A percentile compares a stretch with the other conserved stretches of the same genome.
Conservation (phyloP, 2,329 filamentous ascomycete species). For the Lachnellula suecica region DNA sequence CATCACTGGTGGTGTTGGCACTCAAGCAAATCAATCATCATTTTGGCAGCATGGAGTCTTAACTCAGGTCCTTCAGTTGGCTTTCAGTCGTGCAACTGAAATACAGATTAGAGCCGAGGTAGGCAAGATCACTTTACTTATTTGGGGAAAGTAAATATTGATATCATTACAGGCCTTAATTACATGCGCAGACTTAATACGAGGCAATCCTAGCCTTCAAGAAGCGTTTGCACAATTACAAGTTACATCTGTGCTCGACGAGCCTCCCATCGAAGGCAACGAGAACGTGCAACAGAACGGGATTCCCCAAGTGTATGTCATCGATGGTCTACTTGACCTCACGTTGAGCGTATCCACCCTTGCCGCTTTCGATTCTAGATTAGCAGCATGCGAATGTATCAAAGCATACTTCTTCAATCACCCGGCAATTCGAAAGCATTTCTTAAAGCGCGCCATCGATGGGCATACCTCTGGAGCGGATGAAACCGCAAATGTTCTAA, state of each 20-base stretch:
- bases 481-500: slow-evolving; percentile 85
- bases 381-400: slow-evolving; percentile 85
- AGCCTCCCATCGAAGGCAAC: slow-evolving; percentile 33
- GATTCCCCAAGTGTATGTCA: slow-evolving; percentile 75
- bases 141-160: slow-evolving; percentile 6
- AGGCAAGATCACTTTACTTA: slow-evolving; percentile 17
- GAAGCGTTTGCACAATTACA: slow-evolving; percentile 87
- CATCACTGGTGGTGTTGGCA: slow-evolving; percentile 75
- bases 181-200: slow-evolving; percentile 86
- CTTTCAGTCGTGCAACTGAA: slow-evolving; percentile 73
- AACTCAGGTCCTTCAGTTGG: slow-evolving; percentile 76
- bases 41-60: slow-evolving; percentile 84
- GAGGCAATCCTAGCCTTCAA: slow-evolving; percentile 76
- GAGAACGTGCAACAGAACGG: slow-evolving; percentile 47
- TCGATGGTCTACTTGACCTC: slow-evolving; percentile 86
- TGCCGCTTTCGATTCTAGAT: slow-evolving; percentile 74
- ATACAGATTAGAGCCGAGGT: slow-evolving; percentile 81
- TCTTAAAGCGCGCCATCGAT: slow-evolving; percentile 83
- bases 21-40: slow-evolving; percentile 77
- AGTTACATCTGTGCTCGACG: slow-evolving; percentile 61
- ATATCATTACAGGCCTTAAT: slow-evolving; percentile 61
- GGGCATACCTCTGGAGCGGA: slow-evolving; percentile 76
- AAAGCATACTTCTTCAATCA: slow-evolving; percentile 91
- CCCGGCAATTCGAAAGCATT: slow-evolving; percentile 77
- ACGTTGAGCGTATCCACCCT: slow-evolving; percentile 67